Conservation (phyloP, 2,329 filamentous ascomycete species). For the Hymenoscyphus fructigenus region DNA sequence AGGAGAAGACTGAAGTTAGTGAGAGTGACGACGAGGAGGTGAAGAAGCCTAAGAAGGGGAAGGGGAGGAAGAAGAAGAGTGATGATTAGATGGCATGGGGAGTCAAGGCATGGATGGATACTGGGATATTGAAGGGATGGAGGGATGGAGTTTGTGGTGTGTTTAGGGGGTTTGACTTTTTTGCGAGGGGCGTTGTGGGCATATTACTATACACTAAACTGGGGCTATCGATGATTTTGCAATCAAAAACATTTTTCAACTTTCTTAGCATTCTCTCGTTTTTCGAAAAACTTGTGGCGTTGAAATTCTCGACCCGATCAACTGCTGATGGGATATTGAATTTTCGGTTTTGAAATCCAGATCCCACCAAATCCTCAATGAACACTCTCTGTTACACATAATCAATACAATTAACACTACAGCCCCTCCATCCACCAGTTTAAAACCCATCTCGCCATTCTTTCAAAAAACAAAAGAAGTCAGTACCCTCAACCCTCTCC, state of each 20-base stretch:
- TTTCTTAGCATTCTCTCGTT: background rate
- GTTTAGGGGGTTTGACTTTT: background rate
- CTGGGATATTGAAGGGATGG: background rate
- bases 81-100: slow-evolving; percentile 5
- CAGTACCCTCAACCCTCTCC: too few relatives aligned
- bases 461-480: too few relatives aligned
- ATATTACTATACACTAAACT: slow-evolving; percentile 1
- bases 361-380: too few relatives aligned
- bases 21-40: slow-evolving; percentile 24
- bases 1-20: slow-evolving; percentile 22
- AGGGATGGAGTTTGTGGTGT: background rate
- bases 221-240: background rate
- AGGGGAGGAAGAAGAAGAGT: slow-evolving; percentile 30
- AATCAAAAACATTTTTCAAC: slow-evolving; percentile 14
- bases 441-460: too few relatives aligned
- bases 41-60: slow-evolving; percentile 34
- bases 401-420: too few relatives aligned
- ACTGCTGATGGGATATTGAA: too few relatives aligned
- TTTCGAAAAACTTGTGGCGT: too few relatives aligned
- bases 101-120: background rate
- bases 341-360: too few relatives aligned
- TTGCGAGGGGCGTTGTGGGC: background rate
- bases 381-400: too few relatives aligned
- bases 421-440: too few relatives aligned
- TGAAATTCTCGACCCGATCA: too few relatives aligned